Percentiles rank a stretch among this genome's conserved stretches.
Evolutionary conservation across 257 asterid species (phyloP).

Genomic region (Capsicum baccatum): DNA sequence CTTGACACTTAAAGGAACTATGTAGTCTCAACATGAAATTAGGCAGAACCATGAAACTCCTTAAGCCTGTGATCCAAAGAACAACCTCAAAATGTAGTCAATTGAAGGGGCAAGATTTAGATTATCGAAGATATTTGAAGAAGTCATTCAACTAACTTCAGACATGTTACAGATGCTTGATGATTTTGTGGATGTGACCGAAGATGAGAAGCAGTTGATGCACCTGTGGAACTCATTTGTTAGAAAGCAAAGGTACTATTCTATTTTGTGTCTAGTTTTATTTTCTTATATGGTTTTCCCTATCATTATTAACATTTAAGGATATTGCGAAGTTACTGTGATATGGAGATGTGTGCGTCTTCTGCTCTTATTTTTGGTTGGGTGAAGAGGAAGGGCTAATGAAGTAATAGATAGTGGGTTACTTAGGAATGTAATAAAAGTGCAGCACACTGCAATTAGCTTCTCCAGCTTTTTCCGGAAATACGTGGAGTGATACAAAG

Average conservation of each 20-base stretch:
- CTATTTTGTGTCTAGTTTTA: conserved; percentile 16
- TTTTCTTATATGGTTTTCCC: neutral
- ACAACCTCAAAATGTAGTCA: neutral
- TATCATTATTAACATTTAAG: conserved; percentile 18
- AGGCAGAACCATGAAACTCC: neutral
- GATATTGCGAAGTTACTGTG: conserved; percentile 26
- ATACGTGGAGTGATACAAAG: neutral
- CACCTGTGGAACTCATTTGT: conserved; percentile 99
- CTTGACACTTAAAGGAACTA: neutral
- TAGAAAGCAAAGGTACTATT: conserved; percentile 84
- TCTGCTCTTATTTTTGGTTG: conserved; percentile 15
- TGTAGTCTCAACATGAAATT: neutral
- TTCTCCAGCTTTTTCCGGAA: neutral
- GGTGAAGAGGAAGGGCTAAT: conserved; percentile 8
- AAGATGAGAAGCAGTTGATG: conserved; percentile 93
- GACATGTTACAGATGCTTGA: conserved; percentile 83
- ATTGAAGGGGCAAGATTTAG: conserved; percentile 16
- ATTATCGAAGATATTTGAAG: neutral
- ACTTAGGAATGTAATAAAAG: neutral
- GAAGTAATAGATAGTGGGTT: neutral
- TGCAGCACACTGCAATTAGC: neutral
- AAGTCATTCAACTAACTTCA: neutral
- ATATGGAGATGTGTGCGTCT: neutral
- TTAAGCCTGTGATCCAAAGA: neutral
- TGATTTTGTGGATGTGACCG: conserved; percentile 96